Base-by-base conservation (phyloP, 2,329 filamentous ascomycete genomes). In the Xylariaceae sp. region DNA sequence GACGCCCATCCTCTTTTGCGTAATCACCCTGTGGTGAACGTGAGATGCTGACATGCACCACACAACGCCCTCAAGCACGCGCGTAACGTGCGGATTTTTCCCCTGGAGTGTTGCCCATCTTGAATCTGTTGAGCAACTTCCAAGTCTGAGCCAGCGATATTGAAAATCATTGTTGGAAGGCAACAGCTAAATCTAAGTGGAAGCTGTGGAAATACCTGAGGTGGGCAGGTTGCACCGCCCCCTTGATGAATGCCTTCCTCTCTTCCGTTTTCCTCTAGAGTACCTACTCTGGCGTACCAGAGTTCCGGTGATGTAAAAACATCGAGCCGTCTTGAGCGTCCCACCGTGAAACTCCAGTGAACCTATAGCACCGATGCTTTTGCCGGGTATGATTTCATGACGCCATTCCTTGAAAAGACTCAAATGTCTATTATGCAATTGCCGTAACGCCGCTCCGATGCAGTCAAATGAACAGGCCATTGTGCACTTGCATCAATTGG, bases 301-400 rank as follows among this genome's bases (percentile, higher is more conserved):
- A n/a, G 24, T 14, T 26, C 24, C 12, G 15, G 35, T 29, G 35
- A 26, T 35, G 33, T n/a, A n/a, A n/a, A n/a, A n/a, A n/a, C n/a
- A n/a, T n/a, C n/a, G 24, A 26, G n/a, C 24, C n/a, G 29, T 29
- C 32, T 27, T 26, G 31, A 25, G 28, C 41, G 33, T 28, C 37
- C 31, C 30, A 32, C 43, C 40, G 14, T 42, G 37, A 35, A 54
- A 55, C 49, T 45, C 51, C 52, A 26, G 29, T 37, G 39, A 37
- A 44, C 53, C 52, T 47, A 46, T 52, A 53, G 55, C 35, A 26
- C 36, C 46, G 50, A 55, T 53, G 48, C 47, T 54, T 53, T 52
- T 46, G 31, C 39, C 44, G 52, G 52, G 53, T 55, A 55, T 56
- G 52, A 48, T 47, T 26, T 26, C 24, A 12, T 26, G 24, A 26